Conservation (phyloP, 441 rosid species). For the Jatropha multifida region DNA sequence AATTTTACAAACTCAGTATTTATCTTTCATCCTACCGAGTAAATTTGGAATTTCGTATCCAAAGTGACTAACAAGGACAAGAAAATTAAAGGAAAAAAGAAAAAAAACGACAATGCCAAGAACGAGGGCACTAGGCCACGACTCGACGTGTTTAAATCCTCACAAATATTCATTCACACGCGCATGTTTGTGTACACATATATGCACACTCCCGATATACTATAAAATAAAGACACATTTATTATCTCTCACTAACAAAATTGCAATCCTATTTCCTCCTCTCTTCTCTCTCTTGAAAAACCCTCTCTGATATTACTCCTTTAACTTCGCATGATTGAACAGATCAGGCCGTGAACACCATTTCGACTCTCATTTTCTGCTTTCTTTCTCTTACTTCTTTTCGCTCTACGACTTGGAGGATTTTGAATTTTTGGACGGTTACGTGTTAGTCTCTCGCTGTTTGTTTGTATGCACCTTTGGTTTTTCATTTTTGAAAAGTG, state of each 20-base stretch:
- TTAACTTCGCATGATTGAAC: constrained; percentile 4
- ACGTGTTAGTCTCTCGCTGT: neutral
- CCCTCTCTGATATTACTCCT: neutral
- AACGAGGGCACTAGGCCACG: neutral
- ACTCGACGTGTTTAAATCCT: neutral
- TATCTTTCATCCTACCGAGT: neutral
- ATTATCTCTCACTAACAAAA: neutral
- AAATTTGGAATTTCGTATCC: neutral
- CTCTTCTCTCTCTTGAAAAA: neutral
- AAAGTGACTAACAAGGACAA: neutral
- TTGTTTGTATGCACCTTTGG: neutral
- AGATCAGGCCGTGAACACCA: constrained; percentile 23
- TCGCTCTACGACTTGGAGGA: neutral
- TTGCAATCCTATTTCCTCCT: neutral
- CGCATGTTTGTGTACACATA: neutral
- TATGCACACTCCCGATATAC: neutral
- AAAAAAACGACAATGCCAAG: constrained; percentile 8
- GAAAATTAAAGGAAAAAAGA: neutral
- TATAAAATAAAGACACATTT: neutral
- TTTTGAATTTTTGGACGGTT: neutral
- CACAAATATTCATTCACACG: neutral
- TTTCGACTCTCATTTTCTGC: neutral
- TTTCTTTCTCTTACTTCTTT: neutral
- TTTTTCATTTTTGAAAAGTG: neutral
- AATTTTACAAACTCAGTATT: no score